Evolutionary conservation across 2,329 filamentous ascomycete genomes (phyloP), one percentile per base, ranked within the genome.

Genomic region (Pseudogymnoascus destructans): DNA sequence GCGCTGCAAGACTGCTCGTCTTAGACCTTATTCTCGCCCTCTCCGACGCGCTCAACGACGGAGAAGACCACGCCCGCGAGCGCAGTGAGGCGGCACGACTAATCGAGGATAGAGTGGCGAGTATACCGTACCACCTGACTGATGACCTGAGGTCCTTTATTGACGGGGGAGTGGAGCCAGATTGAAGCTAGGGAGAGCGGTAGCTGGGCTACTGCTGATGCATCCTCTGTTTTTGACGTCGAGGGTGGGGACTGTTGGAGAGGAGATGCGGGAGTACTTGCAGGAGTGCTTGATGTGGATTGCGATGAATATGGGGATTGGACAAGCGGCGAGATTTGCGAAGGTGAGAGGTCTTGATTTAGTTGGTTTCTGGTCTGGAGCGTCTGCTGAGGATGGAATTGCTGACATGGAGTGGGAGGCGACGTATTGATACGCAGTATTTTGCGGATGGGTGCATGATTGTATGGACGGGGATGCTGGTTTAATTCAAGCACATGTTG

Each of bases 1-100:
- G 79, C 13, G 73, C 75, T 13, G 73, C 75, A 7, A 73, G 79
- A 4, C 70, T 82, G 30, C 73, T 79, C 38, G 71, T 82, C 11
- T 73, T 75, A 3, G 74, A 76, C 17, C 68, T 80, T 19, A 74
- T 77, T 55, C 76, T 82, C 9, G 61, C 57, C 7, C 27, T 60
- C 3, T 62, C 59, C 7, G 32, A 59, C 1, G 33, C 7, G 7
- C 25, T 57, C 30, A 32, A 52, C 5, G 17, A 58, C 3, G 13
- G 6, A 25, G 46, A 61, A 40, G 46, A 54, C 19, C 27, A 33
- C 15, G n/a, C 2, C 8, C 7, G 5, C 1, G 40, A 61, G 5
- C 21, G 58, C 13, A 55, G 19, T 5, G 10, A 55, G 11, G 60
- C 17, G 5, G 46, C 57, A 5, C 57, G 57, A 13, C 57, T 63